Conservation (phyloP, 2,329 filamentous ascomycete species). For the Fusarium foetens region DNA sequence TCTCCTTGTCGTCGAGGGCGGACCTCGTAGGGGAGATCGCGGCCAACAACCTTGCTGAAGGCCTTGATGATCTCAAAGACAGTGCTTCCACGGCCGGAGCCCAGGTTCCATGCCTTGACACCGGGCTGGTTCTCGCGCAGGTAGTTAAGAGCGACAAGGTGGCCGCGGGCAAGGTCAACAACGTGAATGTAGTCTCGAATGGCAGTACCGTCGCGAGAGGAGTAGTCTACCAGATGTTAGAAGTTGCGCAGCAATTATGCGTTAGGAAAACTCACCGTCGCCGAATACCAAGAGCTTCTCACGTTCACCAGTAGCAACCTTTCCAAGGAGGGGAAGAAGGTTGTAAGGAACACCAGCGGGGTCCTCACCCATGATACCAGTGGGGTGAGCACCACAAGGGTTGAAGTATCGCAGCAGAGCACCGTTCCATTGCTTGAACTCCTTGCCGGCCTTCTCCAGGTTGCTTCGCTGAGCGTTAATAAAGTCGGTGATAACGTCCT, state of each 20-base stretch:
- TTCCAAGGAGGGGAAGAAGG: constrained; percentile 89
- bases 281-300: constrained; percentile 96
- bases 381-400: constrained; percentile 93
- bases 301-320: constrained; percentile 94
- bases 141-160: constrained; percentile 90
- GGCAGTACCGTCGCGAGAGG: constrained; percentile 88
- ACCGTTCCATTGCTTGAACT: constrained; percentile 86
- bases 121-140: constrained; percentile 86
- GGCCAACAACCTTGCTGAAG: constrained; percentile 87
- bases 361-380: constrained; percentile 97
- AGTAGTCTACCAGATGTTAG: constrained; percentile 74
- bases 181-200: constrained; percentile 99
- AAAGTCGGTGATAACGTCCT: constrained; percentile 90
- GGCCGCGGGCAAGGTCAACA: constrained; percentile 85
- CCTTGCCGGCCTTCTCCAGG: constrained; percentile 80
- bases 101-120: constrained; percentile 95
- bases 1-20: constrained; percentile 85
- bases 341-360: constrained; percentile 96
- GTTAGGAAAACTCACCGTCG: constrained; percentile 72
- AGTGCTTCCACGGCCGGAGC: constrained; percentile 92
- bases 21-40: constrained; percentile 87
- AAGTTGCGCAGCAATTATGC: background rate
- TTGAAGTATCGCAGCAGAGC: constrained; percentile 98
- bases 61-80: constrained; percentile 98
- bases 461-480: constrained; percentile 88